A percentile compares a stretch with the other conserved stretches of the same genome.
Conservation (phyloP, 2,329 filamentous ascomycete genomes). For the Metarhizium guizhouense region DNA sequence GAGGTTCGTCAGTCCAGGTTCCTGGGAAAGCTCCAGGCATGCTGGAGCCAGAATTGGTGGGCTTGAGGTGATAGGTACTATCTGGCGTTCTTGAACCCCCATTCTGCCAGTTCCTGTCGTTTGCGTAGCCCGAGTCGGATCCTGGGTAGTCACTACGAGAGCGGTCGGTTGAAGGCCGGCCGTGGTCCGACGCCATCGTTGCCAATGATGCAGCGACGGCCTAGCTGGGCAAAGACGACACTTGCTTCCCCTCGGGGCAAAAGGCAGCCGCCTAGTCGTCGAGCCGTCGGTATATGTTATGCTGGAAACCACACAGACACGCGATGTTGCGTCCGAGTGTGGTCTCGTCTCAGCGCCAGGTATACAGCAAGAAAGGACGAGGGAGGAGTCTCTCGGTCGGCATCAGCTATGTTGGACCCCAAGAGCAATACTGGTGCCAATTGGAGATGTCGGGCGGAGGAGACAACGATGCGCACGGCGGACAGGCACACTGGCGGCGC, state of each 20-base stretch:
- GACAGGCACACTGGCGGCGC: constrained; percentile 11
- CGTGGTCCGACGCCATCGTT: constrained; percentile 39
- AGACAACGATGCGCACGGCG: constrained; percentile 11
- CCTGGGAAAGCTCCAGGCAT: constrained; percentile 20
- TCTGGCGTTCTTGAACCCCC: constrained; percentile 25
- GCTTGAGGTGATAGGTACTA: constrained; percentile 22
- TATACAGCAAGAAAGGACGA: constrained; percentile 22
- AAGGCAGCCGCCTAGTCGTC: constrained; percentile 7
- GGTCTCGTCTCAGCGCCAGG: constrained; percentile 21
- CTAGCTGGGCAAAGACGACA: background rate
- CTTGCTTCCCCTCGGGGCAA: constrained; percentile 6
- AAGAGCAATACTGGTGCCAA: constrained; percentile 16
- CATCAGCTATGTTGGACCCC: constrained; percentile 23
- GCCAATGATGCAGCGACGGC: constrained; percentile 3
- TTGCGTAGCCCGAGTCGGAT: constrained; percentile 21
- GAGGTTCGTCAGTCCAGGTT: constrained; percentile 30
- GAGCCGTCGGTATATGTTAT: constrained; percentile 6
- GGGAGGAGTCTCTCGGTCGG: constrained; percentile 23
- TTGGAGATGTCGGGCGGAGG: constrained; percentile 13
- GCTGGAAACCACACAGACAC: background rate
- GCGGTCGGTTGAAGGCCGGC: constrained; percentile 30
- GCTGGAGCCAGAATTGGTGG: constrained; percentile 25
- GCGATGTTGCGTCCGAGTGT: background rate
- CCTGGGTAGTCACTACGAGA: constrained; percentile 19
- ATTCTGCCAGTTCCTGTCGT: constrained; percentile 28